These are phyloP conservation scores for Trametes versicolor DNA, from an alignment of 1,284 basidiomycete species.

Conservation along the genomic window DNA sequence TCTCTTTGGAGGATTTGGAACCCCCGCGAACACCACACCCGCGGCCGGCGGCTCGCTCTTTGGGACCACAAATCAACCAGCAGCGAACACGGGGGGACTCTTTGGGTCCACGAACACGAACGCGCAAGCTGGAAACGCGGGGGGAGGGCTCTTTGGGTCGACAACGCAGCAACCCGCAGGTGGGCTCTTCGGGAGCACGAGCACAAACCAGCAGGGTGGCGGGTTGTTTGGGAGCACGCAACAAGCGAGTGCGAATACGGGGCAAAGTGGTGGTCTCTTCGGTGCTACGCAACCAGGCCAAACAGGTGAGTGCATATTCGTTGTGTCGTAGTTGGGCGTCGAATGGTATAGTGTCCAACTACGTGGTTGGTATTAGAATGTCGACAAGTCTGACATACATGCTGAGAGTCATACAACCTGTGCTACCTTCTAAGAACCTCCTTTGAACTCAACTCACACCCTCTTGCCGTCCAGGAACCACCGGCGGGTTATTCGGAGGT, in stretches of 20 bases:
- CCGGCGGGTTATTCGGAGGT: conserved; percentile 45
- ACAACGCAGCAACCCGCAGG: conserved; percentile 34
- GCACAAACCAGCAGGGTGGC: conserved; percentile 17
- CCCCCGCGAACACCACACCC: conserved; percentile 17
- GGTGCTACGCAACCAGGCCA: conserved; percentile 19
- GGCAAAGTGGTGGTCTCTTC: conserved; percentile 18
- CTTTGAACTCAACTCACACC: background rate
- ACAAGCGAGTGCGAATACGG: conserved; percentile 6
- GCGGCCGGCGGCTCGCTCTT: conserved; percentile 30
- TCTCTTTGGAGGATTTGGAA: conserved; percentile 28
- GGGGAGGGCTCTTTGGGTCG: conserved; percentile 29
- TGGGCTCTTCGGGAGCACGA: conserved; percentile 35
- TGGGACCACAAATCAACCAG: conserved; percentile 28
- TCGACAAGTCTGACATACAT: no score
- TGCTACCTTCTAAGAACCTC: no score
- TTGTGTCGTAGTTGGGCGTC: background rate
- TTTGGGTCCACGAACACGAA: conserved; percentile 27
- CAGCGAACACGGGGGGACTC: conserved; percentile 15
- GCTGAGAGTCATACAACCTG: no score
- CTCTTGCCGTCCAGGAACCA: background rate
- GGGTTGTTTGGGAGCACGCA: conserved; percentile 28
- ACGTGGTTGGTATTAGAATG: background rate
- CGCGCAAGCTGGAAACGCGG: conserved; percentile 13
- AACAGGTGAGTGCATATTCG: conserved; percentile 6
- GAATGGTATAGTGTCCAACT: background rate